phyloP scores from a whole-genome alignment of 2,329 filamentous ascomycete species.

The Paecilomyces niveus region DNA sequence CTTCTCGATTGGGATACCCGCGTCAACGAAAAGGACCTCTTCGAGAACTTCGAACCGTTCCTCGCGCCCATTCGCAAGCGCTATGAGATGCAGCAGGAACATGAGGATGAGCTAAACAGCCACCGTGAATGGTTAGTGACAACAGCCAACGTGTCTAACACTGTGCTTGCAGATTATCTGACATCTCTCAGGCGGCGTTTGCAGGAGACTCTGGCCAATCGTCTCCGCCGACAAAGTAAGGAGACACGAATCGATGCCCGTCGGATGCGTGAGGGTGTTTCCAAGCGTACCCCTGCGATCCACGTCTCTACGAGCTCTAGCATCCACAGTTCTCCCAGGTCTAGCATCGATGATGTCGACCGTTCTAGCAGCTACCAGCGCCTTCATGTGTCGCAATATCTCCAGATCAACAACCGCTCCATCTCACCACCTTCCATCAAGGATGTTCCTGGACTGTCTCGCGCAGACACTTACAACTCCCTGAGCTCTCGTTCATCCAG shows the following conservation, averaged over 20 bases:
- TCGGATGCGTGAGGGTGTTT: constrained; percentile 9
- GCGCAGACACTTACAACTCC: constrained; percentile 33
- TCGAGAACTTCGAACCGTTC: constrained; percentile 80
- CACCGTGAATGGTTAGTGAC: constrained; percentile 26
- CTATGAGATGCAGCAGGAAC: constrained; percentile 45
- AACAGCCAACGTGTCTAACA: background rate
- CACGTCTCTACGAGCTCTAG: constrained; percentile 19
- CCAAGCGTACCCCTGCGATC: constrained; percentile 21
- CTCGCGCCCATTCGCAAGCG: constrained; percentile 70
- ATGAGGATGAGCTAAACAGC: constrained; percentile 40
- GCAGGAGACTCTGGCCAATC: constrained; percentile 27
- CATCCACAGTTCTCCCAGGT: constrained; percentile 22
- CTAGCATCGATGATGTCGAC: constrained; percentile 22
- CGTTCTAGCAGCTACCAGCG: constrained; percentile 32
- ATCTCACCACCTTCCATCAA: constrained; percentile 38
- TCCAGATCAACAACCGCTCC: constrained; percentile 24
- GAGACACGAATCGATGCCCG: constrained; percentile 22
- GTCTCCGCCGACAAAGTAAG: constrained; percentile 30
- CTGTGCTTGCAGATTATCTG: background rate
- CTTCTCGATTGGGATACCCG: constrained; percentile 90
- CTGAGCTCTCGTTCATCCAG: constrained; percentile 39
- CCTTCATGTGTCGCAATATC: constrained; percentile 26
- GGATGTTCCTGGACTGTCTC: constrained; percentile 37
- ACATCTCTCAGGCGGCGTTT: constrained; percentile 18
- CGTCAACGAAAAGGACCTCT: constrained; percentile 77